Evolutionary conservation across 2,329 filamentous ascomycete species (phyloP).

Genomic region (Fonsecaea monophora): DNA sequence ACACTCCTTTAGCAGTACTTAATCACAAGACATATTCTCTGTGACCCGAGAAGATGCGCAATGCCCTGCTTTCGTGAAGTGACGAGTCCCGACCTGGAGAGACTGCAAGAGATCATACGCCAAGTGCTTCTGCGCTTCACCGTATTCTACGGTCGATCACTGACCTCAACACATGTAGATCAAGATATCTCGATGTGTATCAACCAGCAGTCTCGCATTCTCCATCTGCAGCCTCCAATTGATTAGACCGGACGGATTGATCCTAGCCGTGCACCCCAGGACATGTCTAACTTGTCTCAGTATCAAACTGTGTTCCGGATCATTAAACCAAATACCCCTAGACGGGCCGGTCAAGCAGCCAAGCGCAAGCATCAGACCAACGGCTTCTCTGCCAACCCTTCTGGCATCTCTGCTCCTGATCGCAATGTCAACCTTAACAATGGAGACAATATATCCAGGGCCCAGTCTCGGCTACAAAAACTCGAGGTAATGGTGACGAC

Average conservation of each 20-base stretch:
- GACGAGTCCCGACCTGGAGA: neutral
- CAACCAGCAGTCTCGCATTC: neutral
- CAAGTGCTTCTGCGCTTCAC: neutral
- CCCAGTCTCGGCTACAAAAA: conserved; percentile 19
- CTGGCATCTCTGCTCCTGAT: neutral
- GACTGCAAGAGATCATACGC: neutral
- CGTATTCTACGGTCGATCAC: neutral
- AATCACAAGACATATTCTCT: conserved; percentile 5
- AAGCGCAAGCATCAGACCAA: conserved; percentile 11
- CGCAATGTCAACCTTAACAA: neutral
- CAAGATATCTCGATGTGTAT: neutral
- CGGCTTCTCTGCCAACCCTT: neutral
- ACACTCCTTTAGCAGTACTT: conserved; percentile 15
- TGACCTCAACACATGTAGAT: neutral
- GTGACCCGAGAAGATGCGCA: neutral
- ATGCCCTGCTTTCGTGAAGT: neutral
- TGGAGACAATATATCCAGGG: conserved; percentile 20
- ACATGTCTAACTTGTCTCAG: conserved; percentile 18
- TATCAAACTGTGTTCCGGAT: conserved; percentile 24
- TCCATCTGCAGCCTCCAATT: neutral
- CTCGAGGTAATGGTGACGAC: conserved; percentile 23
- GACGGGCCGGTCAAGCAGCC: neutral
- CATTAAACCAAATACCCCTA: conserved; percentile 9
- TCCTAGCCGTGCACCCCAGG: neutral
- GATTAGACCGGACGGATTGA: neutral